These are phyloP conservation scores for Chamaecrista fasciculata DNA, from an alignment of 306 rosid genomes.

Conservation along the genomic window DNA sequence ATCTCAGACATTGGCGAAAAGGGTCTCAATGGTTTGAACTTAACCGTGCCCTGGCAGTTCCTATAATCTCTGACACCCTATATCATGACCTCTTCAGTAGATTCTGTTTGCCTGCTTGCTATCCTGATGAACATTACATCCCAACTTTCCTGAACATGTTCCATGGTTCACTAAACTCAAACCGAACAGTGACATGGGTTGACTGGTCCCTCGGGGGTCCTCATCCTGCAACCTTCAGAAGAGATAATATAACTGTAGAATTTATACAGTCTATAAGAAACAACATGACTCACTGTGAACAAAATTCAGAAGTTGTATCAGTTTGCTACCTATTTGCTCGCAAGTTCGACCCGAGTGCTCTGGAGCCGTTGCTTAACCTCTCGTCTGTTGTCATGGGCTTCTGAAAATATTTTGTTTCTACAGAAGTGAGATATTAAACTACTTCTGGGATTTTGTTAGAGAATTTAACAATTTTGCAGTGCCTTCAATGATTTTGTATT, in stretches of 20 bases:
- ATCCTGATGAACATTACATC: slow-evolving; percentile 92
- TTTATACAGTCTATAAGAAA: slow-evolving; percentile 65
- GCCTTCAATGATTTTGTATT: no score
- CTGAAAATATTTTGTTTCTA: slow-evolving; percentile 37
- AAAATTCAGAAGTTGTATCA: slow-evolving; percentile 68
- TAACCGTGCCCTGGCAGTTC: slow-evolving; percentile 57
- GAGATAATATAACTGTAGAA: slow-evolving; percentile 49
- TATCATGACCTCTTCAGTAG: slow-evolving; percentile 64
- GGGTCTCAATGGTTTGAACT: slow-evolving; percentile 96
- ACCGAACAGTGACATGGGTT: slow-evolving; percentile 89
- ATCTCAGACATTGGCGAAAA: slow-evolving; percentile 85
- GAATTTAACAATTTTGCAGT: not conserved
- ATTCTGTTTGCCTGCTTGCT: slow-evolving; percentile 90
- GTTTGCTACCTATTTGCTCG: slow-evolving; percentile 88
- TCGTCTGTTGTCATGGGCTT: slow-evolving; percentile 62
- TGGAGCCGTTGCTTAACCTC: slow-evolving; percentile 69
- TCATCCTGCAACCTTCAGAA: slow-evolving; percentile 69
- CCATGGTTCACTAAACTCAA: slow-evolving; percentile 74
- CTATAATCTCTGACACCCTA: slow-evolving; percentile 54
- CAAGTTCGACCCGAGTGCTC: slow-evolving; percentile 68
- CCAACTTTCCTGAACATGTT: slow-evolving; percentile 85
- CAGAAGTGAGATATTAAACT: slow-evolving; percentile 8
- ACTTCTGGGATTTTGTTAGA: slow-evolving; percentile 18
- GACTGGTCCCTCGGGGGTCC: slow-evolving; percentile 92
- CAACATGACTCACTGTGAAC: slow-evolving; percentile 58